Conservation (phyloP, 2,329 filamentous ascomycete species). For the Colletotrichum higginsianum region DNA sequence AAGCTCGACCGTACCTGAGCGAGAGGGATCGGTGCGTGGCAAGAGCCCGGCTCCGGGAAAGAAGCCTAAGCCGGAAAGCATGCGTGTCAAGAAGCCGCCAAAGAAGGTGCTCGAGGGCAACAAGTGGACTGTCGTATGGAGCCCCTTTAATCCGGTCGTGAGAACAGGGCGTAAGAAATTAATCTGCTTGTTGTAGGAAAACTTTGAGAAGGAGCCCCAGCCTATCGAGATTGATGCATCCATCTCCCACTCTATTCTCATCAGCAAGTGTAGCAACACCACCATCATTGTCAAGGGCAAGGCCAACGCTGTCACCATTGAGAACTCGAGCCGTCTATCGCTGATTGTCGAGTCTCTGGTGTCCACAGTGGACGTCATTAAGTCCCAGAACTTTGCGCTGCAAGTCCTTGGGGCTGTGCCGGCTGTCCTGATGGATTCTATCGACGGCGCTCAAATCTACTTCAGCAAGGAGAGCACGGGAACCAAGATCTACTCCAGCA, state of each 20-base stretch:
- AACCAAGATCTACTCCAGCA: constrained; percentile 91
- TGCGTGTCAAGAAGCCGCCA: constrained; percentile 86
- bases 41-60: constrained; percentile 92
- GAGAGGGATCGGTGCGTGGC: constrained; percentile 69
- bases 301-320: constrained; percentile 95
- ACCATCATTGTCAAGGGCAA: constrained; percentile 93
- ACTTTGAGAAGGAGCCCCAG: constrained; percentile 83
- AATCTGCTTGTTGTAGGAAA: constrained; percentile 71
- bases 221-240: constrained; percentile 86
- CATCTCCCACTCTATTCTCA: constrained; percentile 90
- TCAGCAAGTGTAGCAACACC: constrained; percentile 91
- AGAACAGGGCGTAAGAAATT: neutral
- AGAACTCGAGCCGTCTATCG: constrained; percentile 88
- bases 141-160: neutral
- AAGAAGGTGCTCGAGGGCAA: constrained; percentile 87
- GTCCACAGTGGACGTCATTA: constrained; percentile 94
- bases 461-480: constrained; percentile 83
- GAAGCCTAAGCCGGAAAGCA: constrained; percentile 88
- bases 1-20: constrained; percentile 77
- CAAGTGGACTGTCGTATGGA: constrained; percentile 90
- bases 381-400: constrained; percentile 93
- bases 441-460: constrained; percentile 91
- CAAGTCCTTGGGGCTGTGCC: constrained; percentile 90
- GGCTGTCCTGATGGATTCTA: constrained; percentile 91
- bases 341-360: constrained; percentile 92